Evolutionary conservation across 805 yeast species (phyloP).

Genomic region (Clavispora phyllophila): DNA sequence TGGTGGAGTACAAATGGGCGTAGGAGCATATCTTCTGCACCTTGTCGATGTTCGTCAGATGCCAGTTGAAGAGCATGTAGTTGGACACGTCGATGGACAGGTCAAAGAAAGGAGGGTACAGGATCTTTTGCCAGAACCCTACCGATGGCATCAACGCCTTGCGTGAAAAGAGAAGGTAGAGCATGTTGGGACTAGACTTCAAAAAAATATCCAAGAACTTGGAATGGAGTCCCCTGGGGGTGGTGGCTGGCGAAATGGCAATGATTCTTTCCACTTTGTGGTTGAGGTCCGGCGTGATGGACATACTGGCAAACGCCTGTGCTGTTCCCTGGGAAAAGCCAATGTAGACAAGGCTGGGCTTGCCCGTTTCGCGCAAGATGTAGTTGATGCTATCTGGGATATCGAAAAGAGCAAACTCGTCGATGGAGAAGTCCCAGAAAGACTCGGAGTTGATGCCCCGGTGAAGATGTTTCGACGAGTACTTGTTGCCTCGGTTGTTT

Average conservation of each 20-base stretch:
- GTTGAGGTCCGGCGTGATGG: constrained; percentile 61
- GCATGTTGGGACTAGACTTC: constrained; percentile 67
- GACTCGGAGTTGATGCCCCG: constrained; percentile 27
- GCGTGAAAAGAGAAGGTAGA: constrained; percentile 69
- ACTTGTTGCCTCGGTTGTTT: constrained; percentile 88
- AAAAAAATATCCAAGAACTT: constrained; percentile 70
- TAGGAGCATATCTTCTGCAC: constrained; percentile 76
- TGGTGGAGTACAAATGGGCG: constrained; percentile 84
- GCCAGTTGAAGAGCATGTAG: constrained; percentile 74
- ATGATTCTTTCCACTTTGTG: constrained; percentile 52
- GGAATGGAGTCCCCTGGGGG: constrained; percentile 80
- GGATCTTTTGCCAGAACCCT: constrained; percentile 69
- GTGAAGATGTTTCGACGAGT: constrained; percentile 70
- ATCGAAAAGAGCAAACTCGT: constrained; percentile 86
- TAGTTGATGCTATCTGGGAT: constrained; percentile 81
- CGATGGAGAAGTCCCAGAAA: constrained; percentile 89
- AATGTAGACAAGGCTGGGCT: constrained; percentile 52
- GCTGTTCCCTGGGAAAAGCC: constrained; percentile 96
- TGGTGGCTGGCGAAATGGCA: constrained; percentile 91
- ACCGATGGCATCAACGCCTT: constrained; percentile 73
- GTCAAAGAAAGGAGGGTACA: constrained; percentile 73
- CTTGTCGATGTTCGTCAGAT: constrained; percentile 59
- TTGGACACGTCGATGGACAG: constrained; percentile 68
- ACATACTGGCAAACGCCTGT: constrained; percentile 80
- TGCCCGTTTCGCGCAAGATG: constrained; percentile 48